These are phyloP conservation scores for Acanthamoeba healyi DNA, from an alignment of 208 protist genomes.

Conservation along the genomic window DNA sequence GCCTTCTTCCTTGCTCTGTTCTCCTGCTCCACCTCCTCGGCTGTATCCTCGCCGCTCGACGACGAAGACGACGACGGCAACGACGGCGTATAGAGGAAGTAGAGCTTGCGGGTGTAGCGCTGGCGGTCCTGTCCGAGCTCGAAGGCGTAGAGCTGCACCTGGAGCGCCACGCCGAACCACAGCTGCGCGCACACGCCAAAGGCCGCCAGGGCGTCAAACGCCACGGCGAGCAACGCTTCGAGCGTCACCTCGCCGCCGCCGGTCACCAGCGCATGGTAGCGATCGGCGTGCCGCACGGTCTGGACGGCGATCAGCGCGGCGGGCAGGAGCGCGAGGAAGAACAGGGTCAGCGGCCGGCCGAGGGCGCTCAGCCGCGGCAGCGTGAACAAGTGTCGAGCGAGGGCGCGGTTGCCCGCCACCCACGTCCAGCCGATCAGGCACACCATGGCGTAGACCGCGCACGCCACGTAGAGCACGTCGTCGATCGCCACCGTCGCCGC, in stretches of 20 bases:
- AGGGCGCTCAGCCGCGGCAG: neutral
- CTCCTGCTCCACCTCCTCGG: neutral
- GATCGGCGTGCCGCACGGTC: neutral
- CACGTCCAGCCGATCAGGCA: neutral
- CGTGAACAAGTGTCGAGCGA: neutral
- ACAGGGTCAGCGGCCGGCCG: neutral
- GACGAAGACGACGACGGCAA: neutral
- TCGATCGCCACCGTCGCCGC: neutral
- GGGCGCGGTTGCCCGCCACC: neutral
- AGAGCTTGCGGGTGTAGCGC: conserved; percentile 18
- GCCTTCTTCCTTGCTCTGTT: neutral
- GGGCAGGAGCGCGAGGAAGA: neutral
- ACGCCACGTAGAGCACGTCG: conserved; percentile 7
- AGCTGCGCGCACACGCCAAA: neutral
- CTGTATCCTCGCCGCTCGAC: neutral
- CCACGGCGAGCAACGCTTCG: neutral
- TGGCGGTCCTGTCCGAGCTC: conserved; percentile 3
- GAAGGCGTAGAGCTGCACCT: conserved; percentile 29
- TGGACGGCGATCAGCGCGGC: neutral
- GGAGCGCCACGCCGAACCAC: conserved; percentile 25
- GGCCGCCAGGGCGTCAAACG: neutral
- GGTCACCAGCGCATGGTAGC: neutral
- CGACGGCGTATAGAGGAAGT: neutral
- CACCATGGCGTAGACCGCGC: conserved; percentile 17
- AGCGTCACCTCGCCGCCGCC: neutral